Base-by-base conservation (phyloP, 805 yeast species). In the Cyberlindnera euphorbiiphila region DNA sequence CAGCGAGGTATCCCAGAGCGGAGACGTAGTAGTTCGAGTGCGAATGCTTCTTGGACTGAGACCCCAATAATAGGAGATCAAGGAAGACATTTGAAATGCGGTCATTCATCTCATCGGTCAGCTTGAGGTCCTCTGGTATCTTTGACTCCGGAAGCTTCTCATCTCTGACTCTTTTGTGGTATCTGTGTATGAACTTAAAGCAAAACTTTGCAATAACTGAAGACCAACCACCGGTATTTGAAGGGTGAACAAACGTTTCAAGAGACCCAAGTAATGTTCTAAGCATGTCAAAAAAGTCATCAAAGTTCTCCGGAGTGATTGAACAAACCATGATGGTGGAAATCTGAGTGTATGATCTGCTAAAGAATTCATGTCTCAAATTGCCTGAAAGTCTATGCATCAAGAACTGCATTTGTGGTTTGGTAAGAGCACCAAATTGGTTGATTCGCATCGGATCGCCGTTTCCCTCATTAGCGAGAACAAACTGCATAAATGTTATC, bases 171-270 rank as follows among this genome's bases (percentile, higher is more conserved):
- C 94, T 68, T 36, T 73, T 71, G 51, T 80, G 86, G 41, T 76
- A 78, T 45, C 73, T 73, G 33, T 70, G 66, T 0, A 79, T 72
- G 36, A 86, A 62, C 29, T 77, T 72, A 43, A 72, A 70, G n/a
- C 84, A 64, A 19, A 85, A 71, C 40, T 75, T 75, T 1, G 94
- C 71, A 21, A 91, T 73, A 5, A 80, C 65, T 19, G 71, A 60
- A 0, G 95, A 74, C 97, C 98, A 89, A n/a, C 72, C 71, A 0
- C 96, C 98, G n/a, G 69, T 60, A 57, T 89, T 89, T 0, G 98
- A 88, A 6, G 98, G 98, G 58, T 93, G 97, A 4, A 79, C 80
- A 60, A 81, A 85, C 14, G 96, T 85, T 44, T 76, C 81, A 6
- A 88, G 65, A 0, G 95, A 77, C 37, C 78, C 77, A n/a, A 83